Evolutionary conservation across 2,329 filamentous ascomycete genomes (phyloP), one percentile per base, ranked within the genome.

Genomic region (Claviceps arundinis): DNA sequence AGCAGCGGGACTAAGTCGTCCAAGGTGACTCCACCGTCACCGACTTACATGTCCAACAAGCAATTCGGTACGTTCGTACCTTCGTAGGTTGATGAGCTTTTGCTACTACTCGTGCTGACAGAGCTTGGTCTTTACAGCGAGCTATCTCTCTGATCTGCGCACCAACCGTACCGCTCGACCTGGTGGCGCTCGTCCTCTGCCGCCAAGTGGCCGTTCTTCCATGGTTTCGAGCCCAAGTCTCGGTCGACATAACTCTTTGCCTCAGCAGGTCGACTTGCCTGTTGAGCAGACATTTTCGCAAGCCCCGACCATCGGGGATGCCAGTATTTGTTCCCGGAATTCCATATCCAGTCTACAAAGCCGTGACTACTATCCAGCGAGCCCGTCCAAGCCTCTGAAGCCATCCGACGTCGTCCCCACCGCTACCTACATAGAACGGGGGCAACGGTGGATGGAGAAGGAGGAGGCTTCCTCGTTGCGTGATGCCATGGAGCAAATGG

Each of bases 371-470:
- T 77, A 75, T 57, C 72, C 75, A 4, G 65, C 70, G 38, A 66
- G 65, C 19, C 59, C 63, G 8, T 60, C 71, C 4, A 61, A 62
- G 34, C 74, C 76, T 14, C 61, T 81, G 52, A 81, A 73, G 56
- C 77, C 80, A 1, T 78, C 75, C 2, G 74, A 81, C 49, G 75
- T 84, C 48, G 80, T 84, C 16, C 78, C 81, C 6, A 85, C 76
- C 54, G 73, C 80, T 44, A 80, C 77, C 7, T 89, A 89, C 64
- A 82, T 87, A 52, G 86, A 89, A 65, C 78, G 81, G 52, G 84
- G 84, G 17, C 79, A 82, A 62, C 73, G 85, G 59, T 88, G 85
- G 83, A 86, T 87, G 78, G 86, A 90, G 65, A 87, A 85, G 64
- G 84, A 89, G 62, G 86, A 90, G 66, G 83, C 80, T 4, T 75